Percentiles rank a stretch among this genome's conserved stretches.
Conservation (phyloP, 805 yeast species). For the Candida saitoana region DNA sequence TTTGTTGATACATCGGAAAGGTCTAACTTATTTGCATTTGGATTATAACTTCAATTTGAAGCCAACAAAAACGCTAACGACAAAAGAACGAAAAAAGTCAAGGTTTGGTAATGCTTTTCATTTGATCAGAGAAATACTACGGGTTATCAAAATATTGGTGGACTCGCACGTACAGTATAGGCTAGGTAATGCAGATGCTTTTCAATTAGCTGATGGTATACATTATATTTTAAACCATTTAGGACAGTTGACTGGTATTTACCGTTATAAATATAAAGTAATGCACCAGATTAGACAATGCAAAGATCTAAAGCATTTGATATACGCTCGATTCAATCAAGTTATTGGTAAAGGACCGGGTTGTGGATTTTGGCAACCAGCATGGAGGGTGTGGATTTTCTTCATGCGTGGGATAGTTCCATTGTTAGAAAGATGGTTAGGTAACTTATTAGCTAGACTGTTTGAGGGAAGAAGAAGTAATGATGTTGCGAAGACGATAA, state of each 20-base stretch:
- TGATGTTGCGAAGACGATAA: constrained; percentile 88
- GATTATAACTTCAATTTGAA: constrained; percentile 94
- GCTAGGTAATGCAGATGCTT: constrained; percentile 87
- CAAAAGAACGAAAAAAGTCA: constrained; percentile 93
- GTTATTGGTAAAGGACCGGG: constrained; percentile 98
- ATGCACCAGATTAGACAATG: constrained; percentile 98
- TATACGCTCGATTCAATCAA: constrained; percentile 77
- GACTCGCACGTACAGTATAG: constrained; percentile 93
- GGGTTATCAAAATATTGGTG: constrained; percentile 79
- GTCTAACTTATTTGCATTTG: constrained; percentile 85
- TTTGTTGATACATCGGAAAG: constrained; percentile 82
- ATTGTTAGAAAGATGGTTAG: constrained; percentile 89
- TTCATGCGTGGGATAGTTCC: constrained; percentile 92
- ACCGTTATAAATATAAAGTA: constrained; percentile 92
- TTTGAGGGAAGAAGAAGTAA: constrained; percentile 93
- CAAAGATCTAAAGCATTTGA: constrained; percentile 89
- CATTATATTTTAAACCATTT: constrained; percentile 87
- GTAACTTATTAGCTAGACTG: constrained; percentile 84
- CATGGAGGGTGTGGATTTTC: constrained; percentile 95
- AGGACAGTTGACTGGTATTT: constrained; percentile 95
- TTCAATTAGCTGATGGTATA: constrained; percentile 90
- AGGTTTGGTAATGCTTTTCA: constrained; percentile 97
- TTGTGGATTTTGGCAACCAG: constrained; percentile 98
- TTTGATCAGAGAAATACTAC: constrained; percentile 80
- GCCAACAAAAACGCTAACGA: constrained; percentile 93